Percentiles rank a stretch among this genome's conserved stretches.
Evolutionary conservation across 2,329 filamentous ascomycete genomes (phyloP).

Genomic region (Thielaviopsis euricoi): DNA sequence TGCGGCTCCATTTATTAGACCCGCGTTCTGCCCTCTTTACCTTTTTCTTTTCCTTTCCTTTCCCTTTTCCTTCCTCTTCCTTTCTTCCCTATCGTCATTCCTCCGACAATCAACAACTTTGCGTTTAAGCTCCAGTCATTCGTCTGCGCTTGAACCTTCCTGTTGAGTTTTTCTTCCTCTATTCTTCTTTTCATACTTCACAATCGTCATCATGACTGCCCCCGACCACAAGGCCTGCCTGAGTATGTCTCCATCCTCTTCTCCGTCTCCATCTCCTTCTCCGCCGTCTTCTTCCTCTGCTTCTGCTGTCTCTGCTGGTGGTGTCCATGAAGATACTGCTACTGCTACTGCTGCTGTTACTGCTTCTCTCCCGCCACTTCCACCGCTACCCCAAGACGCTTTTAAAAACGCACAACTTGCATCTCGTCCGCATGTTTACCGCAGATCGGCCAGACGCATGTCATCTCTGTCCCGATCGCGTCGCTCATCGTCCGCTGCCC

Average conservation of each 20-base stretch:
- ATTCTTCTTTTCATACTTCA: slow-evolving; percentile 11
- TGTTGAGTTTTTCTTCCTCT: not conserved
- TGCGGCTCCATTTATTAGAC: not conserved
- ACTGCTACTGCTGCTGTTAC: too few species aligned
- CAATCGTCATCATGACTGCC: slow-evolving; percentile 30
- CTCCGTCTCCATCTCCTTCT: slow-evolving; percentile 34
- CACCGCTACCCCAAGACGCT: not conserved
- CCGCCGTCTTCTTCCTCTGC: not conserved
- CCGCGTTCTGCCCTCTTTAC: not conserved
- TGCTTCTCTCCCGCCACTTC: not conserved
- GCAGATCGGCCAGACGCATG: not conserved
- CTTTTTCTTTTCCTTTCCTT: not conserved
- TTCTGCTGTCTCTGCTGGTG: not conserved
- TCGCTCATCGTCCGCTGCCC: not conserved
- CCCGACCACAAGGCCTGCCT: slow-evolving; percentile 45
- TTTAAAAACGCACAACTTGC: not conserved
- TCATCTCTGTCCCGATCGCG: not conserved
- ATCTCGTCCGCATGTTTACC: not conserved
- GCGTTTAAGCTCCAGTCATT: slow-evolving; percentile 2
- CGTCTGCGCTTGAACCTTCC: slow-evolving; percentile 11
- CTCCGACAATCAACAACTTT: slow-evolving; percentile 3
- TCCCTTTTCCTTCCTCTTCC: slow-evolving; percentile 4
- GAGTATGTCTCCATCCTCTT: slow-evolving; percentile 36
- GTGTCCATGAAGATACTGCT: not conserved
- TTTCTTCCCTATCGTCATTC: slow-evolving; percentile 6